A percentile compares a stretch with the other conserved stretches of the same genome.
Evolutionary conservation across 2,329 filamentous ascomycete genomes (phyloP).

Genomic region (Fusarium continuum): DNA sequence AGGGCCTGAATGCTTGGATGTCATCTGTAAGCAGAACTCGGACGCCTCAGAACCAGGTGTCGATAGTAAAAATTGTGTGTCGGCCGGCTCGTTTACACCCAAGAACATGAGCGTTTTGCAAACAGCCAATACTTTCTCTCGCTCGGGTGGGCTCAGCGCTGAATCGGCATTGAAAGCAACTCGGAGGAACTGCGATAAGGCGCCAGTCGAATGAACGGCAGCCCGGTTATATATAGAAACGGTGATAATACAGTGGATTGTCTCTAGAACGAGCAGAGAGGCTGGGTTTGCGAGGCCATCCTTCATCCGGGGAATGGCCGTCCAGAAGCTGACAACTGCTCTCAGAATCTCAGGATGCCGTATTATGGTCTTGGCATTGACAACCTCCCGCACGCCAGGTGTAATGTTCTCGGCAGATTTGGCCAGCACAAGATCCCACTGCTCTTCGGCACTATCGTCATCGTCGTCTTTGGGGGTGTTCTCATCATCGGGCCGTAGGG

Average conservation of each 20-base stretch:
- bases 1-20: slow-evolving; percentile 78
- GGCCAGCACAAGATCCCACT: slow-evolving; percentile 52
- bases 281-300: slow-evolving; percentile 58
- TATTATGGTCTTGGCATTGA: slow-evolving; percentile 62
- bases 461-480: slow-evolving; percentile 38
- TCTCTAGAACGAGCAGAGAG: slow-evolving; percentile 72
- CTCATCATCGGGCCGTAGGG: slow-evolving; percentile 47
- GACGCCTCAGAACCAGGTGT: slow-evolving; percentile 63
- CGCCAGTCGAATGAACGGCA: slow-evolving; percentile 76
- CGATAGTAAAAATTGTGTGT: slow-evolving; percentile 78
- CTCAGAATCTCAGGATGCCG: slow-evolving; percentile 71
- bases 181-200: slow-evolving; percentile 72
- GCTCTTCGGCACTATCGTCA: slow-evolving; percentile 49
- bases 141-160: slow-evolving; percentile 64
- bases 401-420: slow-evolving; percentile 51
- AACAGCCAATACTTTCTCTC: slow-evolving; percentile 68
- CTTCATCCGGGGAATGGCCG: slow-evolving; percentile 63
- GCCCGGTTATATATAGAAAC: slow-evolving; percentile 75
- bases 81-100: slow-evolving; percentile 81
- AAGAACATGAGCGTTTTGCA: slow-evolving; percentile 76
- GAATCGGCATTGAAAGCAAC: slow-evolving; percentile 66
- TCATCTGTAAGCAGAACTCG: slow-evolving; percentile 76
- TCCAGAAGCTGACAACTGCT: slow-evolving; percentile 71
- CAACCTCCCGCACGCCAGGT: slow-evolving; percentile 57
- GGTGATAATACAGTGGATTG: slow-evolving; percentile 65